These are phyloP conservation scores for Lentinula novae-zelandiae DNA, from an alignment of 1,284 basidiomycete genomes.

Conservation along the genomic window DNA sequence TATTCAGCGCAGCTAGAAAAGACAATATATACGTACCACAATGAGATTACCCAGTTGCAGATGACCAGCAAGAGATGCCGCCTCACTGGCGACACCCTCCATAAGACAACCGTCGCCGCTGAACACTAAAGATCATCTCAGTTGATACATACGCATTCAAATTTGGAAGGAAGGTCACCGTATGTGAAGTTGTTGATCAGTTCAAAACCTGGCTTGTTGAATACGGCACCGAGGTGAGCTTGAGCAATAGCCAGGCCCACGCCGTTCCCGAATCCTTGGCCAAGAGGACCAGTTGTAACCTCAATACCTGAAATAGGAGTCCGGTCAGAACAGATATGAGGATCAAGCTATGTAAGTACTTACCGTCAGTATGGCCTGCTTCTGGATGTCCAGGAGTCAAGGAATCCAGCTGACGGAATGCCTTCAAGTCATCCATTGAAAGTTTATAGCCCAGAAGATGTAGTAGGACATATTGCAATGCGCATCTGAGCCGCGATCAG, in stretches of 20 bases:
- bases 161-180: slow-evolving; percentile 35
- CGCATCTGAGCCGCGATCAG: slow-evolving; percentile 53
- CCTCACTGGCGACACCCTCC: slow-evolving; percentile 92
- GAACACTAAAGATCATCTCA: slow-evolving; percentile 55
- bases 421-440: slow-evolving; percentile 81
- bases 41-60: slow-evolving; percentile 92
- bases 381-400: slow-evolving; percentile 93
- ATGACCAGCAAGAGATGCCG: slow-evolving; percentile 90
- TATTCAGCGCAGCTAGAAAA: slow-evolving; percentile 3
- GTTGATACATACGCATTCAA: slow-evolving; percentile 13
- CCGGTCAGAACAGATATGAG: not conserved
- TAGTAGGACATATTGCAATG: slow-evolving; percentile 80
- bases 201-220: slow-evolving; percentile 85
- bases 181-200: slow-evolving; percentile 92
- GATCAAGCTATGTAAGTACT: slow-evolving; percentile 7
- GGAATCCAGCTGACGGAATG: slow-evolving; percentile 84
- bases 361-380: slow-evolving; percentile 81
- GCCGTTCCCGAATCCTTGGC: slow-evolving; percentile 90
- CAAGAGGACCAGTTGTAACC: slow-evolving; percentile 94
- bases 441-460: slow-evolving; percentile 85
- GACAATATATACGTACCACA: slow-evolving; percentile 50
- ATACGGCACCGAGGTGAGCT: slow-evolving; percentile 84
- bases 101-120: slow-evolving; percentile 94
- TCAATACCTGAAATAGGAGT: slow-evolving; percentile 56
- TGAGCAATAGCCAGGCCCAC: slow-evolving; percentile 94